phyloP scores from a whole-genome alignment of 257 asterid species.

The Buddleja alternifolia region DNA sequence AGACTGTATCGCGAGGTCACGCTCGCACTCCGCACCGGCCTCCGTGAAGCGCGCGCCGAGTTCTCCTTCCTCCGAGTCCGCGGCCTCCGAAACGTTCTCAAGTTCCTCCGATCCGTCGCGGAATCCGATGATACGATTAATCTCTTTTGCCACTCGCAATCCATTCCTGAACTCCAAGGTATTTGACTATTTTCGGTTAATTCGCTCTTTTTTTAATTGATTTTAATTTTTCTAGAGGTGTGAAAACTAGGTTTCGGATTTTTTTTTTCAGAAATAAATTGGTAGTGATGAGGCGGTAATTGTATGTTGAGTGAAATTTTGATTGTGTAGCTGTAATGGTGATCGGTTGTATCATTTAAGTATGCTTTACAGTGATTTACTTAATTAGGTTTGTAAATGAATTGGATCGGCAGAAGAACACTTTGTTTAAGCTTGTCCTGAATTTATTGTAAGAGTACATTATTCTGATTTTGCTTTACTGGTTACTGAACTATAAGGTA shows the following conservation, averaged over 20 bases:
- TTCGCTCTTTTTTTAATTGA: slow-evolving; percentile 3
- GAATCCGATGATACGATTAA: slow-evolving; percentile 72
- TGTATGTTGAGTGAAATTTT: slow-evolving; percentile 2
- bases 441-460: background rate
- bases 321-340: background rate
- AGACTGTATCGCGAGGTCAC: slow-evolving; percentile 85
- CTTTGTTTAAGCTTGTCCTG: background rate
- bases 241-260: background rate
- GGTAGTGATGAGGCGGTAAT: background rate
- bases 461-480: background rate
- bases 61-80: slow-evolving; percentile 87
- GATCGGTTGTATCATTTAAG: background rate
- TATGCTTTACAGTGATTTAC: background rate
- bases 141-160: slow-evolving; percentile 78
- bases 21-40: slow-evolving; percentile 87
- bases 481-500: background rate
- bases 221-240: background rate
- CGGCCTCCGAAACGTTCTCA: slow-evolving; percentile 83
- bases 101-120: slow-evolving; percentile 83
- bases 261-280: background rate
- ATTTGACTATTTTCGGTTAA: background rate
- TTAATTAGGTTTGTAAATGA: background rate
- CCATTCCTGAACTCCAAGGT: slow-evolving; percentile 88
- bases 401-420: background rate
- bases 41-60: slow-evolving; percentile 85